These are phyloP conservation scores for Cladosporium sp. DNA, from an alignment of 2,329 filamentous ascomycete genomes.

Conservation along the genomic window DNA sequence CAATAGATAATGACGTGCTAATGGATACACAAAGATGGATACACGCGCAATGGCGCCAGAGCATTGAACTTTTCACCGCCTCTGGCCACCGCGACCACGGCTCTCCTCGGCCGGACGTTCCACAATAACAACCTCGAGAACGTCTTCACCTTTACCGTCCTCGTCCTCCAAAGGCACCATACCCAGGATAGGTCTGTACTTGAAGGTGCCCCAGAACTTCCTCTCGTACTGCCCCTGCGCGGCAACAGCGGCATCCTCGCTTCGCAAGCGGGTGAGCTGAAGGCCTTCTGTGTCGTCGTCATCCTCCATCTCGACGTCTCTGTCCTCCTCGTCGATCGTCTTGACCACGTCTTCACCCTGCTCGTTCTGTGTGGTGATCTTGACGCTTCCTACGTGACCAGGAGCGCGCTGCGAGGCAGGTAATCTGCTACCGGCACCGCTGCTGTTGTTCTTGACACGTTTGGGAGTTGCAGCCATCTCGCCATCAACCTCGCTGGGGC, in stretches of 20 bases:
- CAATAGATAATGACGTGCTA: slow-evolving; percentile 6
- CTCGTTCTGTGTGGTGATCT: slow-evolving; percentile 24
- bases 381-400: slow-evolving; percentile 3
- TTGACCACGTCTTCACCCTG: slow-evolving; percentile 22
- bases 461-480: slow-evolving; percentile 28
- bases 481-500: slow-evolving; percentile 22
- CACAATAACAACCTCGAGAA: slow-evolving; percentile 78
- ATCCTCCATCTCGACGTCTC: slow-evolving; percentile 38
- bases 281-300: slow-evolving; percentile 29
- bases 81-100: slow-evolving; percentile 9
- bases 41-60: no score
- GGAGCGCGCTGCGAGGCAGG: slow-evolving; percentile 14
- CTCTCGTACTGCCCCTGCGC: slow-evolving; percentile 20
- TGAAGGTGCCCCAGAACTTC: slow-evolving; percentile 76
- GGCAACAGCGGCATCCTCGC: slow-evolving; percentile 14
- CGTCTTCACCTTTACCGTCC: slow-evolving; percentile 33
- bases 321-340: slow-evolving; percentile 39
- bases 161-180: slow-evolving; percentile 52
- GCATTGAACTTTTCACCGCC: neutral
- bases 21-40: slow-evolving; percentile 6
- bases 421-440: slow-evolving; percentile 37
- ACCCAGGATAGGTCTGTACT: slow-evolving; percentile 88
- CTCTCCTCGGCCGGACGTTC: slow-evolving; percentile 63
- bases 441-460: slow-evolving; percentile 37
- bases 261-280: neutral